Conservation (phyloP, 371 early-diverging fungal species). For the Syncephalastrum monosporum region DNA sequence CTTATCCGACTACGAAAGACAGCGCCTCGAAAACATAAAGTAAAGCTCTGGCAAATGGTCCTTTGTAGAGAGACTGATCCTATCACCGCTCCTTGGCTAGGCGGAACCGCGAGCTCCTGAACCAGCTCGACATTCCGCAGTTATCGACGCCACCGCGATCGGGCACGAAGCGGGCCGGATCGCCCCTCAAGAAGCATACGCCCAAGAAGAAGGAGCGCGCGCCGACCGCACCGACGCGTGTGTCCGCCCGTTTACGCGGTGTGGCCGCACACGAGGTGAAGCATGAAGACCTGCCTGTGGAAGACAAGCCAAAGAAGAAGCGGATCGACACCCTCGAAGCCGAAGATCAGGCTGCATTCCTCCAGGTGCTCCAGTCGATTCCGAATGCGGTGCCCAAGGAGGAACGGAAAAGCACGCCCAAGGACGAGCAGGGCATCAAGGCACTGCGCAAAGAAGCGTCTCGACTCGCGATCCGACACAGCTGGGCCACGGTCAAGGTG, state of each 20-base stretch:
- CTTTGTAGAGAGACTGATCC: too few species aligned
- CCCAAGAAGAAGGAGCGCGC: conserved; percentile 23
- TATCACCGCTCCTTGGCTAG: too few species aligned
- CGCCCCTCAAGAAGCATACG: conserved; percentile 16
- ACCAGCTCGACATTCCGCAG: conserved; percentile 6
- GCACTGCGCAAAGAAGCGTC: conserved; percentile 14
- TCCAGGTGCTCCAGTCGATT: conserved; percentile 19
- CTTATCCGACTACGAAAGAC: too few species aligned
- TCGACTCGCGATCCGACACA: conserved; percentile 35
- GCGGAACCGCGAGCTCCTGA: neutral
- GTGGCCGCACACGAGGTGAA: conserved; percentile 20
- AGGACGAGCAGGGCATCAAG: conserved; percentile 2
- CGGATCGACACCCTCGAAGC: conserved; percentile 26
- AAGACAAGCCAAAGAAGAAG: conserved; percentile 11
- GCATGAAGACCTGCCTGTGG: neutral
- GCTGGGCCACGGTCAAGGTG: conserved; percentile 59
- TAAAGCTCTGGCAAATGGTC: neutral
- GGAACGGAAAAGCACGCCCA: conserved; percentile 14
- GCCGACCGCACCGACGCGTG: conserved; percentile 24
- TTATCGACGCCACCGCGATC: conserved; percentile 1
- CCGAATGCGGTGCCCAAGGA: conserved; percentile 20
- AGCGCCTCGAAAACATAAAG: too few species aligned
- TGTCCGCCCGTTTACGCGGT: conserved; percentile 45
- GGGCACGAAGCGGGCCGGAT: neutral
- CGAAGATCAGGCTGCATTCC: conserved; percentile 22